Percentiles rank a stretch among this genome's conserved stretches.
Evolutionary conservation across 495 filamentous ascomycete genomes (phyloP).

Genomic region (Aspergillus coremiiformis): DNA sequence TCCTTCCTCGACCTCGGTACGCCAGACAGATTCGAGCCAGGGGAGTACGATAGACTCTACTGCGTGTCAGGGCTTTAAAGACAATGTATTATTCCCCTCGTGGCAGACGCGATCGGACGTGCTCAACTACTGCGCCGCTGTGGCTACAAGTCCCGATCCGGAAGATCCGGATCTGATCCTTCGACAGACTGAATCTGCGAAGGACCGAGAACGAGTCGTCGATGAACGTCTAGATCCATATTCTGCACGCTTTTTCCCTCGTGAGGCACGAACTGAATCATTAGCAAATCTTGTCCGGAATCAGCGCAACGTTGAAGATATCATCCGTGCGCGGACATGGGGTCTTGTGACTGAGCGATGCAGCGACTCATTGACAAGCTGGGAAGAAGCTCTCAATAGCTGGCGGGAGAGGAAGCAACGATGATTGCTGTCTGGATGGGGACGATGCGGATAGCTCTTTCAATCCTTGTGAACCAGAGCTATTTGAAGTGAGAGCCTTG

Average conservation of each 20-base stretch:
- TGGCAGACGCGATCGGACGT: conserved; percentile 85
- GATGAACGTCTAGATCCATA: conserved; percentile 93
- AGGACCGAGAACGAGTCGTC: conserved; percentile 66
- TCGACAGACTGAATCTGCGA: conserved; percentile 61
- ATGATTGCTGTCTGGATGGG: conserved; percentile 3
- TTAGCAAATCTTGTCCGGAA: conserved; percentile 71
- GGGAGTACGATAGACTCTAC: conserved; percentile 46
- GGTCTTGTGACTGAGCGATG: conserved; percentile 73
- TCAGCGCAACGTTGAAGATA: conserved; percentile 80
- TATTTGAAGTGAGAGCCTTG: background rate
- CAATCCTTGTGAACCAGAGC: background rate
- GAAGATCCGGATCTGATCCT: conserved; percentile 74
- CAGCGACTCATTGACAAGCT: conserved; percentile 45
- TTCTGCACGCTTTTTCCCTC: conserved; percentile 73
- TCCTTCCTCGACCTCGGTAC: conserved; percentile 63
- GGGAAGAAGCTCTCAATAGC: conserved; percentile 56
- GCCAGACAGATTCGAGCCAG: conserved; percentile 39
- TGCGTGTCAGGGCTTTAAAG: conserved; percentile 65
- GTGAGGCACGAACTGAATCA: conserved; percentile 75
- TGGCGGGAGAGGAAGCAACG: conserved; percentile 45
- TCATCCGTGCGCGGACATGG: conserved; percentile 81
- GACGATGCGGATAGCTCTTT: background rate
- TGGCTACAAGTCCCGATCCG: conserved; percentile 81
- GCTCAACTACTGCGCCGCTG: conserved; percentile 79
- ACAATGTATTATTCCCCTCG: conserved; percentile 74